A percentile compares a stretch with the other conserved stretches of the same genome.
These are phyloP conservation scores for Triticum urartu DNA, from an alignment of 176 grass and related monocot genomes.

Conservation along the genomic window DNA sequence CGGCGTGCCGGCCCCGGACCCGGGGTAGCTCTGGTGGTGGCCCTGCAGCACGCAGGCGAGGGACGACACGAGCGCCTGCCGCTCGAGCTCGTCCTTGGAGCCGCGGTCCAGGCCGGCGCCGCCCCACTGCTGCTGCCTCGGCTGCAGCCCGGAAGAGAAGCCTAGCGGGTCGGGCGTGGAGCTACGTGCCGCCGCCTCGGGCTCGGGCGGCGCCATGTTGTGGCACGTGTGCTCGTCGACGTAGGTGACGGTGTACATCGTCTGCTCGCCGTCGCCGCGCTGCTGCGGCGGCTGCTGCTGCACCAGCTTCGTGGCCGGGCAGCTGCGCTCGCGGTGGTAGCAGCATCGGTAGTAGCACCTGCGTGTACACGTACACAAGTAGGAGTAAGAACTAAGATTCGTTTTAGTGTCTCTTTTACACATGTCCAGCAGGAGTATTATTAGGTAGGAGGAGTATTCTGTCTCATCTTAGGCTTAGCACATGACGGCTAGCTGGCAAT, in stretches of 20 bases:
- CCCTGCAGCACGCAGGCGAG: conserved; percentile 43
- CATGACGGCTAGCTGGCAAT: conserved; percentile 4
- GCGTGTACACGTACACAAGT: background rate
- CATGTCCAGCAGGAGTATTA: background rate
- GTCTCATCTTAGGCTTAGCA: background rate
- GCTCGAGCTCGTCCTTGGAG: conserved; percentile 41
- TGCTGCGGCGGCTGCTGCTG: conserved; percentile 60
- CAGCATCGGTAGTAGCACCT: conserved; percentile 76
- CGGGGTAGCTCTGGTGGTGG: background rate
- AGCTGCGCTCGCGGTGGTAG: conserved; percentile 41
- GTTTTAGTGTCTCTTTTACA: background rate
- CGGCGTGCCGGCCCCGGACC: background rate
- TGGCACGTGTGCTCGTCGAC: conserved; percentile 57
- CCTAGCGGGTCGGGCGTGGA: background rate
- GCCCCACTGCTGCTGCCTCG: background rate
- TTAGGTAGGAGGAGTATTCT: background rate
- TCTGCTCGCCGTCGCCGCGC: conserved; percentile 27
- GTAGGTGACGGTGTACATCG: conserved; percentile 45
- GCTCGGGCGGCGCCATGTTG: background rate
- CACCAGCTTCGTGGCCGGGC: conserved; percentile 65
- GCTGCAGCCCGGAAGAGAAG: background rate
- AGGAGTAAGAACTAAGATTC: background rate
- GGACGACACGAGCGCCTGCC: conserved; percentile 39
- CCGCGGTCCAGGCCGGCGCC: background rate
- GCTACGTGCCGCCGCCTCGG: background rate